A percentile compares a stretch with the other conserved stretches of the same genome.
These are phyloP conservation scores for Boletellus ananas DNA, from an alignment of 768 basidiomycete species.

Conservation along the genomic window DNA sequence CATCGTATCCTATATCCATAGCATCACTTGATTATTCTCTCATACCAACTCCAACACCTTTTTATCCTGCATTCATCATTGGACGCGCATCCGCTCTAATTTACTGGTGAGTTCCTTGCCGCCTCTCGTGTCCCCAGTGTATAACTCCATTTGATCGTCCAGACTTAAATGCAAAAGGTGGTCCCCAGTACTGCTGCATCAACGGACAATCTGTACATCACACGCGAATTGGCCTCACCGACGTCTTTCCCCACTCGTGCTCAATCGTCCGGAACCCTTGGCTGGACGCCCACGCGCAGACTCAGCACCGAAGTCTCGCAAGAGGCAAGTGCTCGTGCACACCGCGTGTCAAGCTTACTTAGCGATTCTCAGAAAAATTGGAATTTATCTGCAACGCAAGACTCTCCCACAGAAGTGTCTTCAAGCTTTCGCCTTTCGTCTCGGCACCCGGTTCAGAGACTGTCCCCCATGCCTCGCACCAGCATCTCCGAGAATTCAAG, in stretches of 20 bases:
- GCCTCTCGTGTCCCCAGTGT: conserved; percentile 11
- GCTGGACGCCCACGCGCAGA: conserved; percentile 46
- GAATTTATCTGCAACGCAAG: conserved; percentile 41
- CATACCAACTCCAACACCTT: conserved; percentile 41
- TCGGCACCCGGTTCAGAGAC: conserved; percentile 37
- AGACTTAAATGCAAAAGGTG: conserved; percentile 69
- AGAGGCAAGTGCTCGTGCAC: conserved; percentile 41
- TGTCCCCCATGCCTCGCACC: conserved; percentile 47
- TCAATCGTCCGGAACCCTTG: conserved; percentile 34
- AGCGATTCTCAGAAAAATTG: conserved; percentile 40
- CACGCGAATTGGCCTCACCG: conserved; percentile 35
- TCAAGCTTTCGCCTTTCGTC: conserved; percentile 30
- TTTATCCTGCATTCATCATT: conserved; percentile 48
- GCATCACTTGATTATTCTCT: conserved; percentile 47
- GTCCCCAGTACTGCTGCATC: conserved; percentile 53
- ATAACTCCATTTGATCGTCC: conserved; percentile 25
- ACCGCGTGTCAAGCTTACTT: conserved; percentile 23
- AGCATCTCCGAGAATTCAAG: conserved; percentile 23
- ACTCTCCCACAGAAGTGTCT: conserved; percentile 35
- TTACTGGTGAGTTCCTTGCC: conserved; percentile 41
- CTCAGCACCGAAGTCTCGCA: conserved; percentile 34
- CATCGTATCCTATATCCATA: conserved; percentile 40
- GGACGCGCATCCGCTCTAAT: conserved; percentile 40
- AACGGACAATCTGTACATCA: conserved; percentile 32
- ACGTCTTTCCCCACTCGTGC: conserved; percentile 29